These are phyloP conservation scores for Amanita thiersii DNA, from an alignment of 768 basidiomycete genomes.

Conservation along the genomic window DNA sequence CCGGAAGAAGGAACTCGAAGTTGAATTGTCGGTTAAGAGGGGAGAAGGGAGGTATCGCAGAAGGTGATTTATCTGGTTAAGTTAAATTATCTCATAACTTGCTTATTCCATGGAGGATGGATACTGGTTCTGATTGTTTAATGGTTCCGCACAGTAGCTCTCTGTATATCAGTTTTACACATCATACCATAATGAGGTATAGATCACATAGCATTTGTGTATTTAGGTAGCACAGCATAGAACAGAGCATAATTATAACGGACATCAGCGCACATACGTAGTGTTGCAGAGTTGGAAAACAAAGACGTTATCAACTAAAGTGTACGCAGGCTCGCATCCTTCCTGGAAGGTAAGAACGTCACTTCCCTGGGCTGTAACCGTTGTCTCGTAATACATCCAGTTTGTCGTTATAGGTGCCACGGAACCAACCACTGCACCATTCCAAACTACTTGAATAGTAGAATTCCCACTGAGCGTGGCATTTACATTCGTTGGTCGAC, in stretches of 20 bases:
- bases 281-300: neutral
- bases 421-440: neutral
- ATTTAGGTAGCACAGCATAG: too few species aligned
- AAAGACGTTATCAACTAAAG: neutral
- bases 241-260: too few species aligned
- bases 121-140: neutral
- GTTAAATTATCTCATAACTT: too few species aligned
- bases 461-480: constrained; percentile 25
- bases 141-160: neutral
- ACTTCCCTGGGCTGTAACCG: constrained; percentile 4
- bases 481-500: constrained; percentile 12
- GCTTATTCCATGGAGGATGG: neutral
- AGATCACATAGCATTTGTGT: too few species aligned
- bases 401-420: neutral
- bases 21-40: constrained; percentile 54
- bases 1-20: constrained; percentile 45
- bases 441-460: constrained; percentile 3
- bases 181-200: neutral
- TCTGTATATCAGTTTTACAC: too few species aligned
- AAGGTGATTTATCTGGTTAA: too few species aligned
- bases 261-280: neutral
- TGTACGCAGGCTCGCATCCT: neutral
- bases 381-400: neutral
- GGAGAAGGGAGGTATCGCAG: constrained; percentile 31
- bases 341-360: neutral